phyloP scores from a whole-genome alignment of 2,329 filamentous ascomycete species.

The Paraconiothyrium sp. region DNA sequence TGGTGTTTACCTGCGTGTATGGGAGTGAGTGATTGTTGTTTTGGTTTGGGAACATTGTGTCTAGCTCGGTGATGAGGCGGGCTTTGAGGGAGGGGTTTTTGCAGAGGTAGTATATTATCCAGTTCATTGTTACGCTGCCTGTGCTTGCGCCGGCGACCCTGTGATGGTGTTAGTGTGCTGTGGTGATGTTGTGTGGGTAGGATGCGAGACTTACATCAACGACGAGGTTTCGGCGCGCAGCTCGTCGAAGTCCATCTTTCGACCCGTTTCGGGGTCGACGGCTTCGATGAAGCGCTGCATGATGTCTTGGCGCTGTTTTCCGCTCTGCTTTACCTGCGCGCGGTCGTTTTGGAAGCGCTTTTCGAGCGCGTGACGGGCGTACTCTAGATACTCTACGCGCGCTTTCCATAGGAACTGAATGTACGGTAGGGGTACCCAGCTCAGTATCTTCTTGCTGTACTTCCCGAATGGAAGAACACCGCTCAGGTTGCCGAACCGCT shows the following conservation, averaged over 20 bases:
- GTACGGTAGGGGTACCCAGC: constrained; percentile 24
- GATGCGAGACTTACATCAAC: constrained; percentile 19
- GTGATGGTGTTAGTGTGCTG: not conserved
- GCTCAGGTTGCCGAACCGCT: constrained; percentile 23
- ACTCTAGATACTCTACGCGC: constrained; percentile 26
- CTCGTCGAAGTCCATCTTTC: constrained; percentile 27
- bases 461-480: constrained; percentile 27
- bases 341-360: constrained; percentile 23
- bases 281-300: constrained; percentile 31
- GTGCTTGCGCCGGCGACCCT: constrained; percentile 28
- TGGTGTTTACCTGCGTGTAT: constrained; percentile 24
- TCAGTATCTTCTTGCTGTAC: constrained; percentile 21
- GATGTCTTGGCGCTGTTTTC: constrained; percentile 26
- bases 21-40: constrained; percentile 11
- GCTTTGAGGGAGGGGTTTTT: constrained; percentile 22
- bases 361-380: constrained; percentile 22
- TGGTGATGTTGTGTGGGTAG: not conserved
- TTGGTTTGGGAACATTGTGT: constrained; percentile 21
- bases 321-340: constrained; percentile 18
- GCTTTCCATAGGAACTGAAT: constrained; percentile 23
- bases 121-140: constrained; percentile 28
- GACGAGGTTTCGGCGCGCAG: constrained; percentile 25
- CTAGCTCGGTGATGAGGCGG: constrained; percentile 20
- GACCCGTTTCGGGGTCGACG: constrained; percentile 24
- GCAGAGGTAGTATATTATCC: constrained; percentile 30